phyloP scores from a whole-genome alignment of 257 asterid genomes.

The Solanum bulbocastanum region DNA sequence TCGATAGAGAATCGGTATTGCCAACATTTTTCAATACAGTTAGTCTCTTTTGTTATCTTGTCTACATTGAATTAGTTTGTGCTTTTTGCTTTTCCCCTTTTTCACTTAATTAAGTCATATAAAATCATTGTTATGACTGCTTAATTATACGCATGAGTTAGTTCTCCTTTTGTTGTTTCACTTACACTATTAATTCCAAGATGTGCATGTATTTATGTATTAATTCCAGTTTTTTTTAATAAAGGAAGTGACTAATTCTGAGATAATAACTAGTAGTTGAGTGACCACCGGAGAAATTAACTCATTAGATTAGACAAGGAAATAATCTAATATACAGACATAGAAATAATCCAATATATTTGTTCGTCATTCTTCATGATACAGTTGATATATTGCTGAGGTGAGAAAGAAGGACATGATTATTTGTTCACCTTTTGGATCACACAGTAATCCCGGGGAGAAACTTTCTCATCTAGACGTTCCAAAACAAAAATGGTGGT shows the following conservation, averaged over 20 bases:
- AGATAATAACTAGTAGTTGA: not conserved
- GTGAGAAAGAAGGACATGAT: slow-evolving; percentile 38
- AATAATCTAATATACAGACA: no score
- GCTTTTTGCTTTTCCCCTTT: not conserved
- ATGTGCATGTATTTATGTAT: not conserved
- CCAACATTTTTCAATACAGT: slow-evolving; percentile 68
- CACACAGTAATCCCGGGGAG: slow-evolving; percentile 4
- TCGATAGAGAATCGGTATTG: slow-evolving; percentile 21
- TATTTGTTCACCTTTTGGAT: slow-evolving; percentile 34
- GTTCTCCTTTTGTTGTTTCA: not conserved
- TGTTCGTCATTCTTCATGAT: not conserved
- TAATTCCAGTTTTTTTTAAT: not conserved
- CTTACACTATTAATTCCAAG: not conserved
- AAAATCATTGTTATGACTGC: not conserved
- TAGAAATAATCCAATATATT: not conserved
- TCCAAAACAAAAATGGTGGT: slow-evolving; percentile 56
- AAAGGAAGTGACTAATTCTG: not conserved
- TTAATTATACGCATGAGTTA: not conserved
- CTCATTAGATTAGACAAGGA: not conserved
- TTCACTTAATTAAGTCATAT: not conserved
- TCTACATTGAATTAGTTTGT: no score
- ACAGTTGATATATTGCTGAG: slow-evolving; percentile 24
- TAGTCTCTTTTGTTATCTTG: not conserved
- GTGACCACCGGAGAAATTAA: not conserved
- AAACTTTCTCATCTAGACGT: slow-evolving; percentile 36